phyloP scores from a whole-genome alignment of 1,284 basidiomycete genomes.

The Pseudozyma pruni region DNA sequence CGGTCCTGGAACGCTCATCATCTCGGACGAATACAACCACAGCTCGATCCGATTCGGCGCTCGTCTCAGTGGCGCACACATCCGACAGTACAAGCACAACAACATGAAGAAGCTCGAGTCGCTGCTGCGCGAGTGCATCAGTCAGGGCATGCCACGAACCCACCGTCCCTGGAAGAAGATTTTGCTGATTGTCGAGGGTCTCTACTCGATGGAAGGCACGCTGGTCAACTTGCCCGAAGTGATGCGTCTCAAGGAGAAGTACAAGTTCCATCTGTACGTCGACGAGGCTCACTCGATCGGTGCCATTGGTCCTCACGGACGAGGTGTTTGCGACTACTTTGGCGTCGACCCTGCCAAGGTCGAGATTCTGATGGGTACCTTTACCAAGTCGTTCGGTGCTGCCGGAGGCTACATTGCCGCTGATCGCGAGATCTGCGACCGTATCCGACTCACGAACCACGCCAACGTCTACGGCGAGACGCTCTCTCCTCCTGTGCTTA shows the following conservation, averaged over 20 bases:
- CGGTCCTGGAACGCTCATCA: conserved; percentile 89
- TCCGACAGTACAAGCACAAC: conserved; percentile 97
- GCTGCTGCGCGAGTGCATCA: conserved; percentile 88
- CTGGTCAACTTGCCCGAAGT: conserved; percentile 85
- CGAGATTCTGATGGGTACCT: conserved; percentile 98
- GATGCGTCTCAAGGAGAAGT: conserved; percentile 88
- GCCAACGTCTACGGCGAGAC: conserved; percentile 89
- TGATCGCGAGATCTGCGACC: conserved; percentile 80
- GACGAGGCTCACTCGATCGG: conserved; percentile 99
- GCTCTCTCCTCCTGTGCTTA: conserved; percentile 88
- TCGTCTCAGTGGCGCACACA: conserved; percentile 85
- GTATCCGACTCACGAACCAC: conserved; percentile 83
- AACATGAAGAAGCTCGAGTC: conserved; percentile 86
- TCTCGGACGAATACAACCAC: conserved; percentile 97
- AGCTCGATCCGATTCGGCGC: conserved; percentile 94
- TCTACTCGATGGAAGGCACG: conserved; percentile 98
- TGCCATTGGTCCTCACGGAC: conserved; percentile 90
- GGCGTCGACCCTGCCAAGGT: conserved; percentile 81
- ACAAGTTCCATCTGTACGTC: conserved; percentile 98
- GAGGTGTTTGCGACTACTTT: conserved; percentile 96
- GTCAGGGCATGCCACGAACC: conserved; percentile 95
- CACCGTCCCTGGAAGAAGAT: conserved; percentile 99
- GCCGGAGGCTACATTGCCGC: conserved; percentile 96
- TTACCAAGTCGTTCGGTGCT: conserved; percentile 98
- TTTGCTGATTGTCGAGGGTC: conserved; percentile 89